Percentiles rank a stretch among this genome's conserved stretches.
phyloP scores from a whole-genome alignment of 2,329 filamentous ascomycete species.

The Botrytis tulipae region DNA sequence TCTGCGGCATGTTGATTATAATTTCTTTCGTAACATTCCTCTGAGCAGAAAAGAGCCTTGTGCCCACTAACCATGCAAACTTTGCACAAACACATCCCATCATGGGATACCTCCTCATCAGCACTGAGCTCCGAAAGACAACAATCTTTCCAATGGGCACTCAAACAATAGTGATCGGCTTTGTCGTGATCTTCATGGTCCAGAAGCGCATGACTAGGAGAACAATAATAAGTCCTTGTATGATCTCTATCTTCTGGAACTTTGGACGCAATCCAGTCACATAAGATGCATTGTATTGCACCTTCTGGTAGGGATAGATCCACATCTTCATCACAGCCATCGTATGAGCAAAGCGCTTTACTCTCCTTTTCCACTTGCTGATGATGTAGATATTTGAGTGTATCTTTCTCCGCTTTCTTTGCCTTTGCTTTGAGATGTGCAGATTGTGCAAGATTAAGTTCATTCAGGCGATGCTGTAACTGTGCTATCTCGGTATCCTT shows the following conservation, averaged over 20 bases:
- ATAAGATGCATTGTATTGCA: constrained; percentile 34
- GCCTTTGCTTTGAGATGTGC: constrained; percentile 35
- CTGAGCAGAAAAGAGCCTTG: constrained; percentile 8
- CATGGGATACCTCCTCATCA: not conserved
- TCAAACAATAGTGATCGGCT: constrained; percentile 1
- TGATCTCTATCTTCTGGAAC: constrained; percentile 23
- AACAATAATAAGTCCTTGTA: constrained; percentile 33
- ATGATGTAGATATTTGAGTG: constrained; percentile 24
- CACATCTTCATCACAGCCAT: constrained; percentile 30
- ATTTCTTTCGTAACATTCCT: constrained; percentile 10
- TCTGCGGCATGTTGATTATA: constrained; percentile 9
- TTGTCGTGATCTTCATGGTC: constrained; percentile 11
- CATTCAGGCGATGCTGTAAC: constrained; percentile 27
- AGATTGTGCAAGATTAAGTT: constrained; percentile 36
- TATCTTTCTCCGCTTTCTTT: constrained; percentile 33
- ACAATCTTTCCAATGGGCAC: constrained; percentile 12
- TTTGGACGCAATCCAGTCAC: constrained; percentile 34
- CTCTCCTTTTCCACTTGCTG: constrained; percentile 20
- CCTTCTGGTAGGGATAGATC: constrained; percentile 29
- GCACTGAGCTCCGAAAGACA: not conserved
- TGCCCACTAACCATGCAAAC: constrained; percentile 11
- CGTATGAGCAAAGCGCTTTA: constrained; percentile 28
- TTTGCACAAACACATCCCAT: constrained; percentile 9
- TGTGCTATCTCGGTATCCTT: constrained; percentile 26
- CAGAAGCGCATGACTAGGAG: constrained; percentile 29